These are phyloP conservation scores for Komagataella kurtzmanii DNA, from an alignment of 805 yeast species.

Conservation along the genomic window DNA sequence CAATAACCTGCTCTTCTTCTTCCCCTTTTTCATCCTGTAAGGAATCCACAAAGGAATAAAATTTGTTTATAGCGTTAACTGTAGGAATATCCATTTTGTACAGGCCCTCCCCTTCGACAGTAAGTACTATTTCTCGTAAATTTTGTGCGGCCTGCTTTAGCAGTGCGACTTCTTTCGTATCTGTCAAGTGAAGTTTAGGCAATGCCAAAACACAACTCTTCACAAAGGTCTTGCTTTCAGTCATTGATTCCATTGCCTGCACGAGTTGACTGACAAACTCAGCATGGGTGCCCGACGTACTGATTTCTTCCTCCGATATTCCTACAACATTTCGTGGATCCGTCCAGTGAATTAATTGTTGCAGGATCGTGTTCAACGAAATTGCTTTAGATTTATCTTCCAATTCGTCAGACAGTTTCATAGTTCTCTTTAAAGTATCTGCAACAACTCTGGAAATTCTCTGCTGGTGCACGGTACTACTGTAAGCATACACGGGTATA, in stretches of 20 bases:
- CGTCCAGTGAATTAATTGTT: constrained; percentile 74
- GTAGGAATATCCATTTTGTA: background rate
- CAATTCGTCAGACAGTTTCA: constrained; percentile 23
- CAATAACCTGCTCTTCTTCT: background rate
- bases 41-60: background rate
- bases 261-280: constrained; percentile 32
- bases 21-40: background rate
- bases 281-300: constrained; percentile 36
- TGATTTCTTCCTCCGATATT: constrained; percentile 24
- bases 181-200: background rate
- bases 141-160: background rate
- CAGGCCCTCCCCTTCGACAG: background rate
- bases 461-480: constrained; percentile 60
- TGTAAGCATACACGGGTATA: constrained; percentile 76
- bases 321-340: constrained; percentile 60
- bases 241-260: background rate
- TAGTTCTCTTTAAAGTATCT: constrained; percentile 50
- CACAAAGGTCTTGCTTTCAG: background rate
- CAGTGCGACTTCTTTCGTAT: background rate
- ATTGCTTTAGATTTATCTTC: constrained; percentile 17
- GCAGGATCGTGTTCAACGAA: constrained; percentile 41
- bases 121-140: background rate
- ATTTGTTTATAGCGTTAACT: background rate
- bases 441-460: constrained; percentile 49
- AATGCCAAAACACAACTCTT: background rate